Conservation (phyloP, 1,284 basidiomycete species). For the Heterobasidion parviporum region DNA sequence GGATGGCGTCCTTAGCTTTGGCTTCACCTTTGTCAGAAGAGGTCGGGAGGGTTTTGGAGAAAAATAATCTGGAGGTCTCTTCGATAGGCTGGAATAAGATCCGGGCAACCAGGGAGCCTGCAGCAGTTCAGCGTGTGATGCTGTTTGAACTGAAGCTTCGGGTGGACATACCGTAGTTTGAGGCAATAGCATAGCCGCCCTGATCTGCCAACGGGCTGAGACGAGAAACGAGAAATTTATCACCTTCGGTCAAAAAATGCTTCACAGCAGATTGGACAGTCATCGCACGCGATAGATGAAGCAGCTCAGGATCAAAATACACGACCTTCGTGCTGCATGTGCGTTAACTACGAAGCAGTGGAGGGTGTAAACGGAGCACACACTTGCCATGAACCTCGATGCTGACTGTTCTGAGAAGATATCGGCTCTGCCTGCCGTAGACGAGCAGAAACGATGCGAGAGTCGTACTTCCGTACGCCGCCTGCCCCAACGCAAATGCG, state of each 20-base stretch:
- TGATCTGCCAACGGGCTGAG: conserved; percentile 81
- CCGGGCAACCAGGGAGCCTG: conserved; percentile 86
- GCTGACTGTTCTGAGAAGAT: conserved; percentile 14
- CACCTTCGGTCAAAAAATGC: conserved; percentile 92
- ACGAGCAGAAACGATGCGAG: conserved; percentile 23
- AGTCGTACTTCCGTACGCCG: conserved; percentile 48
- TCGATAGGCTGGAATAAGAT: conserved; percentile 92
- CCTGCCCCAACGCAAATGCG: conserved; percentile 79
- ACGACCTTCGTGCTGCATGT: conserved; percentile 14
- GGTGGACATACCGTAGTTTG: conserved; percentile 74
- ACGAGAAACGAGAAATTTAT: conserved; percentile 82
- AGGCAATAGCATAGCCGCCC: conserved; percentile 89
- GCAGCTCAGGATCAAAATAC: conserved; percentile 41
- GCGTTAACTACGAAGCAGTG: background rate
- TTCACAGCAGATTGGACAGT: conserved; percentile 85
- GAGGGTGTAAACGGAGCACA: conserved; percentile 7
- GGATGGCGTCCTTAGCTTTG: conserved; percentile 12
- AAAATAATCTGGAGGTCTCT: conserved; percentile 82
- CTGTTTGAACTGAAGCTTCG: background rate
- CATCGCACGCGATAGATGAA: conserved; percentile 70
- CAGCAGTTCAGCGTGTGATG: background rate
- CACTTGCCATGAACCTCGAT: conserved; percentile 20
- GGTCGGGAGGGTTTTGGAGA: conserved; percentile 57
- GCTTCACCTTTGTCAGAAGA: background rate
- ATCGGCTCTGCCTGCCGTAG: conserved; percentile 15